Percentiles rank a stretch among this genome's conserved stretches.
Evolutionary conservation across 2,329 filamentous ascomycete species (phyloP).

Genomic region (Lachnellula willkommii): DNA sequence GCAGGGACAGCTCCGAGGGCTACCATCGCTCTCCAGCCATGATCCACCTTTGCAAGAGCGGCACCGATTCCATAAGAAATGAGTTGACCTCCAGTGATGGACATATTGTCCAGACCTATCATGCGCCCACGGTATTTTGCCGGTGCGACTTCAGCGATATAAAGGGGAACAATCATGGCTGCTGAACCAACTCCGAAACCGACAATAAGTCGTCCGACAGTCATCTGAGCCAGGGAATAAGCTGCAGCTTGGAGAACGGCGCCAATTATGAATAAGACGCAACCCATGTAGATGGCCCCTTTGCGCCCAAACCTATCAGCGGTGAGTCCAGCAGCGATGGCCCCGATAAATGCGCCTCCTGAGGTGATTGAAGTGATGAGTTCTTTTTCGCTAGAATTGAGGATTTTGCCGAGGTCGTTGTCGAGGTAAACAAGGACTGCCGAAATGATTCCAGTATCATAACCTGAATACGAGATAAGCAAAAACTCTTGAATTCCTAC

Average conservation of each 20-base stretch:
- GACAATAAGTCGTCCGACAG: slow-evolving; percentile 62
- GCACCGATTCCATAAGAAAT: slow-evolving; percentile 56
- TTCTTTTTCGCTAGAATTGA: slow-evolving; percentile 42
- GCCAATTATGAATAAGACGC: slow-evolving; percentile 59
- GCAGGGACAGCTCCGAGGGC: slow-evolving; percentile 66
- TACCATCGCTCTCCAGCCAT: slow-evolving; percentile 62
- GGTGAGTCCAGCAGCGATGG: slow-evolving; percentile 54
- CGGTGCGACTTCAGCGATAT: slow-evolving; percentile 63
- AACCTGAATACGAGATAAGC: slow-evolving; percentile 29
- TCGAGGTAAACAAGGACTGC: slow-evolving; percentile 39
- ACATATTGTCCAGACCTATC: slow-evolving; percentile 65
- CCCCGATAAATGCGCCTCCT: slow-evolving; percentile 53
- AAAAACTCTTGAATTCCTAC: no score
- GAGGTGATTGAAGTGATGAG: slow-evolving; percentile 48
- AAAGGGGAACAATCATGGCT: slow-evolving; percentile 61
- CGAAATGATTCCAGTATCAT: slow-evolving; percentile 43
- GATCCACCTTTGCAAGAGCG: slow-evolving; percentile 57
- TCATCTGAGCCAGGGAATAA: slow-evolving; percentile 59
- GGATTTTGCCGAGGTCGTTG: slow-evolving; percentile 34
- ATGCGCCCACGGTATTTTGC: slow-evolving; percentile 59
- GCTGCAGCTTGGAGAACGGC: slow-evolving; percentile 62
- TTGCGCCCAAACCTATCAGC: slow-evolving; percentile 59
- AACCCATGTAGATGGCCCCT: slow-evolving; percentile 59
- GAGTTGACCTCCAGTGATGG: slow-evolving; percentile 60
- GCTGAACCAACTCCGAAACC: slow-evolving; percentile 66